Evolutionary conservation across 192 early-diverging fungal genomes (phyloP), one percentile per base, ranked within the genome.

Genomic region (Coemansia sp.): DNA sequence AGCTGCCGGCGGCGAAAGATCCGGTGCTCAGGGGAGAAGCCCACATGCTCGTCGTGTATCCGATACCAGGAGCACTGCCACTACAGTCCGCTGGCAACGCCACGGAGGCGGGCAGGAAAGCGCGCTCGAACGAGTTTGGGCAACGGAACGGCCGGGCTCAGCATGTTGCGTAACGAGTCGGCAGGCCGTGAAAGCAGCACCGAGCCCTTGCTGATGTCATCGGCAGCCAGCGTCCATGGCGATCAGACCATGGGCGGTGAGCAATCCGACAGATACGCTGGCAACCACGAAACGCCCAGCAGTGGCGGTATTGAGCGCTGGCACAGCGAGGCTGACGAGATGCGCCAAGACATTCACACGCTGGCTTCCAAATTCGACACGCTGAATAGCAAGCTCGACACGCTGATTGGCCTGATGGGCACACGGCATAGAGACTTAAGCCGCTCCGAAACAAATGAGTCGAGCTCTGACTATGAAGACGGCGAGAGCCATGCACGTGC

Each of bases 1-100:
- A 73, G 68, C 65, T 83, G 81, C 61, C 62, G 81, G 14, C 31
- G 70, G 26, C 72, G 76, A 53, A 83, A 83, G 23, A 79, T 79
- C 51, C 63, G 71, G 38, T 83, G 81, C 59, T 79, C 71, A 0
- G 81, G 81, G 11, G 76, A 76, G 31, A 75, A 76, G 53, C 81
- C 81, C 10, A 63, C 52, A n/a, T 83, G 81, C 66, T 71, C 76
- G 50, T 66, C 76, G 25, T 83, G 81, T 26, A 58, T 71, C 7
- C 38, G 77, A 42, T 72, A 73, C 60, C 72, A 79, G 63, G 76
- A 75, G 60, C 23, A 50, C 6, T 83, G 81, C 72, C 75, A 79
- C 46, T 83, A 83, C 67, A 83, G 81, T 17, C 77, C 77, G 36
- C 42, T 80, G 53, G 77, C 77, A 3, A 74, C 69, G 15, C 77